Conservation (phyloP, 2,329 filamentous ascomycete species). For the Aureobasidium lini region DNA sequence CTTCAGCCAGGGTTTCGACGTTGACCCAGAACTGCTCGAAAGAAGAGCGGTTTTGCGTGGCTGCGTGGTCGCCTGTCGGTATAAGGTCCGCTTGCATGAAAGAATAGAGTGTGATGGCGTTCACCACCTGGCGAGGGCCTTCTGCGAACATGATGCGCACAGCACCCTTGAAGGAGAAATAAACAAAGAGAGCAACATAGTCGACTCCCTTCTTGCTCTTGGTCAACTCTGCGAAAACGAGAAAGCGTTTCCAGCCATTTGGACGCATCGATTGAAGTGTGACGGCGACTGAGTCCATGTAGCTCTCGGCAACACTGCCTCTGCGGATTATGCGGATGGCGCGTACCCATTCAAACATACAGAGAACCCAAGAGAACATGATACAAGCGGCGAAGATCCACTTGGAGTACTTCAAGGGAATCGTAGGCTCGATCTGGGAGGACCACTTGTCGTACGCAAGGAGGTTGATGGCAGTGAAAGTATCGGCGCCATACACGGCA, state of each 20-base stretch:
- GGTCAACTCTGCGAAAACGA: slow-evolving; percentile 87
- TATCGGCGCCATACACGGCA: slow-evolving; percentile 82
- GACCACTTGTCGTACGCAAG: slow-evolving; percentile 86
- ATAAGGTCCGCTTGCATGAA: slow-evolving; percentile 70
- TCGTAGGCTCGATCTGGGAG: slow-evolving; percentile 68
- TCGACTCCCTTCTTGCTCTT: slow-evolving; percentile 87
- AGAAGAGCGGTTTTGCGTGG: slow-evolving; percentile 51
- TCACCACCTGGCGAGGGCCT: slow-evolving; percentile 84
- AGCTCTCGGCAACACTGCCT: slow-evolving; percentile 83
- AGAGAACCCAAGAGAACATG: slow-evolving; percentile 77
- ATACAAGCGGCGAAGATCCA: slow-evolving; percentile 96
- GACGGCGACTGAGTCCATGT: slow-evolving; percentile 79
- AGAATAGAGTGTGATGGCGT: slow-evolving; percentile 79
- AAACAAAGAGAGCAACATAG: slow-evolving; percentile 84
- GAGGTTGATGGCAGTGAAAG: slow-evolving; percentile 86
- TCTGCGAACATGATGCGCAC: slow-evolving; percentile 84
- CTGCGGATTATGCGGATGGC: slow-evolving; percentile 74
- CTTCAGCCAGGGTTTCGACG: slow-evolving; percentile 61
- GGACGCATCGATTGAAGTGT: slow-evolving; percentile 76
- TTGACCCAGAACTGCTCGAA: slow-evolving; percentile 78
- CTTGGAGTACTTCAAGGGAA: slow-evolving; percentile 71
- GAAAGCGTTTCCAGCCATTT: slow-evolving; percentile 77
- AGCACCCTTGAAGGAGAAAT: slow-evolving; percentile 78
- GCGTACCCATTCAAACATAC: slow-evolving; percentile 70
- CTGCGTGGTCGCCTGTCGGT: slow-evolving; percentile 48